Conservation (phyloP, 768 basidiomycete species). For the Amanita fuliginea region DNA sequence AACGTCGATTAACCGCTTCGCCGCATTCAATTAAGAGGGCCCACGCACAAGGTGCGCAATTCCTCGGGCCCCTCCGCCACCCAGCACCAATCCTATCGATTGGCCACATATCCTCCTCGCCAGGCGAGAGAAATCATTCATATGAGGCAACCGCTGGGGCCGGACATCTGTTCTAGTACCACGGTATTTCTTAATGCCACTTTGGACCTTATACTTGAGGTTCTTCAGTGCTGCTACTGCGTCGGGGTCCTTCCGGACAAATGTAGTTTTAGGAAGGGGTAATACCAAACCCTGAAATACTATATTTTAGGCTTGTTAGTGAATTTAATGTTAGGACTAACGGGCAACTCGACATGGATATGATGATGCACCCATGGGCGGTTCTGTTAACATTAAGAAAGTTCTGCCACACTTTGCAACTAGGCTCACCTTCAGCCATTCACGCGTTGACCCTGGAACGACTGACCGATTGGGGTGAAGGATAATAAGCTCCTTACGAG, state of each 20-base stretch:
- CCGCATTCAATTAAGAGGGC: neutral
- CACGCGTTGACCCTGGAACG: constrained; percentile 81
- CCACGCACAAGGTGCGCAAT: constrained; percentile 29
- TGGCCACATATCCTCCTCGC: constrained; percentile 88
- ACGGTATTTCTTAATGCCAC: constrained; percentile 79
- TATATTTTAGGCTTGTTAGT: constrained; percentile 4
- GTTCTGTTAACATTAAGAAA: constrained; percentile 35
- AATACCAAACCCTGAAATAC: constrained; percentile 57
- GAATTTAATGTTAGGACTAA: constrained; percentile 21
- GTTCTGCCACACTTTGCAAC: neutral
- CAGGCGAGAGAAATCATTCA: constrained; percentile 85
- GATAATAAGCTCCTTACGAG: constrained; percentile 92
- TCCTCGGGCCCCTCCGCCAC: constrained; percentile 93
- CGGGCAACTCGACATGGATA: constrained; percentile 86
- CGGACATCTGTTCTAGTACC: constrained; percentile 48
- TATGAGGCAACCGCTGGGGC: constrained; percentile 70
- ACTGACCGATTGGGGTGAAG: constrained; percentile 89
- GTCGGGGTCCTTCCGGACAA: constrained; percentile 69
- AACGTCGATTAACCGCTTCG: constrained; percentile 1
- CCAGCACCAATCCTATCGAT: constrained; percentile 88
- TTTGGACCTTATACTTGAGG: constrained; percentile 87
- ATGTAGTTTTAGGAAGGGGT: constrained; percentile 45
- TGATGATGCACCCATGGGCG: constrained; percentile 97
- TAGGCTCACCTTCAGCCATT: constrained; percentile 78
- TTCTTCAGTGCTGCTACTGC: constrained; percentile 85